phyloP scores from a whole-genome alignment of 768 basidiomycete species.

The Hydnomerulius pinastri region DNA sequence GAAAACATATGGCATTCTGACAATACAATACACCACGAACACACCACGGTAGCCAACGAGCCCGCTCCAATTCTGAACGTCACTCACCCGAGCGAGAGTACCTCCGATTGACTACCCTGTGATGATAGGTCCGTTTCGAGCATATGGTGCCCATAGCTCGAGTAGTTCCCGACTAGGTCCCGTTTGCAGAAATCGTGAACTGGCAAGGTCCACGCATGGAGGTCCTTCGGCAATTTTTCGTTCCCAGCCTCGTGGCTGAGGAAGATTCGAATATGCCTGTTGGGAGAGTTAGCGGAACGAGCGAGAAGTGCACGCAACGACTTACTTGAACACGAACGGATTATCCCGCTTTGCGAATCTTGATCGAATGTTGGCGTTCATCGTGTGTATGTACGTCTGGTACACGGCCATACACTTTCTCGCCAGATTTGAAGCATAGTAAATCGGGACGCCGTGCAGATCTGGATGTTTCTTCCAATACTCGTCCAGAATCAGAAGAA shows the following conservation, averaged over 20 bases:
- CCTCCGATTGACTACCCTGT: slow-evolving; percentile 98
- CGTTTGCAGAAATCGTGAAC: slow-evolving; percentile 90
- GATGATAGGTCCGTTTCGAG: slow-evolving; percentile 92
- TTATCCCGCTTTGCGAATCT: slow-evolving; percentile 94
- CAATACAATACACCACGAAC: slow-evolving; percentile 28
- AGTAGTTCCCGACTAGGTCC: slow-evolving; percentile 93
- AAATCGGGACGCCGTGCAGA: slow-evolving; percentile 92
- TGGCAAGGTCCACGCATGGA: slow-evolving; percentile 95
- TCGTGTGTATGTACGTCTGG: slow-evolving; percentile 97
- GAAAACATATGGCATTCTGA: slow-evolving; percentile 25
- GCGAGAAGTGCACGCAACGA: slow-evolving; percentile 14
- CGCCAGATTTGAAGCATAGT: slow-evolving; percentile 94
- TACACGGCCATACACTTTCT: slow-evolving; percentile 99
- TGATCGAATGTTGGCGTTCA: slow-evolving; percentile 93
- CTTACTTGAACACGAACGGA: slow-evolving; percentile 97
- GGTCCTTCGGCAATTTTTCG: slow-evolving; percentile 93
- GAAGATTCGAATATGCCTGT: slow-evolving; percentile 85
- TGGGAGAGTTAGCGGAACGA: slow-evolving; percentile 2
- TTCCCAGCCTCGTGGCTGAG: slow-evolving; percentile 86
- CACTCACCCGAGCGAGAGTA: slow-evolving; percentile 97
- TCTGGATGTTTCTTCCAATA: slow-evolving; percentile 98
- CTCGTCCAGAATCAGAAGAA: slow-evolving; percentile 93
- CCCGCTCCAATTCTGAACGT: slow-evolving; percentile 13
- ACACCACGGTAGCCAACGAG: slow-evolving; percentile 9
- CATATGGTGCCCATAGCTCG: slow-evolving; percentile 95